Evolutionary conservation across 78 protist genomes (phyloP).

Genomic region (Dictyostelium capitatum): DNA sequence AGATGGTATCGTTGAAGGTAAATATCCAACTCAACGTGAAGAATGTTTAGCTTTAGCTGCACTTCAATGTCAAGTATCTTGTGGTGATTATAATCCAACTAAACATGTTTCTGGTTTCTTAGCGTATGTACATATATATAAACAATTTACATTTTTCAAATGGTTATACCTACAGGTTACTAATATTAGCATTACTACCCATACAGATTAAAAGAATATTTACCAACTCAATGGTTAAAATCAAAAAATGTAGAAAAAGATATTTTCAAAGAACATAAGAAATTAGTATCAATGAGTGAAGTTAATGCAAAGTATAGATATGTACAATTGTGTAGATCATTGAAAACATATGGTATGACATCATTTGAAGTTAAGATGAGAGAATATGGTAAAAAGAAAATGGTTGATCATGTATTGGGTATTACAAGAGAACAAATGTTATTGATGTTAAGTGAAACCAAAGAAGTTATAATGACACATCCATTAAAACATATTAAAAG

Average conservation of each 20-base stretch:
- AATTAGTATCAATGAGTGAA: conserved; percentile 75
- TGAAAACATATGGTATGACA: conserved; percentile 89
- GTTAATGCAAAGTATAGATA: conserved; percentile 86
- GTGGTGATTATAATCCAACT: conserved; percentile 75
- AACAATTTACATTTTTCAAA: background rate
- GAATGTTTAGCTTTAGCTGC: conserved; percentile 84
- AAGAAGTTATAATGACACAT: conserved; percentile 56
- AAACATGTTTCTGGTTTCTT: conserved; percentile 81
- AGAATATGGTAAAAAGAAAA: conserved; percentile 29
- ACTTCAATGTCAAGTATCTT: conserved; percentile 80
- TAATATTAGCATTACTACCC: background rate
- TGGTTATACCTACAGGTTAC: background rate
- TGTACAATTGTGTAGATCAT: conserved; percentile 81
- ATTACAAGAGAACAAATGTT: conserved; percentile 79
- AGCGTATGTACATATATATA: background rate
- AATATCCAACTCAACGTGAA: conserved; percentile 70
- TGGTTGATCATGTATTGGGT: conserved; percentile 72
- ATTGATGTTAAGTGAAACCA: conserved; percentile 70
- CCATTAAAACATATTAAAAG: conserved; percentile 82
- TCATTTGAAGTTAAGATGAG: conserved; percentile 41
- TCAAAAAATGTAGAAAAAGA: conserved; percentile 71
- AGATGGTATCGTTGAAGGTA: conserved; percentile 75
- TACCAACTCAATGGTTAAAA: conserved; percentile 80
- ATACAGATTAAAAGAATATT: conserved; percentile 73
- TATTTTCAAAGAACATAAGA: conserved; percentile 68